Evolutionary conservation across 306 rosid species (phyloP), one percentile per base, ranked within the genome.

Genomic region (Arachis hypogaea): DNA sequence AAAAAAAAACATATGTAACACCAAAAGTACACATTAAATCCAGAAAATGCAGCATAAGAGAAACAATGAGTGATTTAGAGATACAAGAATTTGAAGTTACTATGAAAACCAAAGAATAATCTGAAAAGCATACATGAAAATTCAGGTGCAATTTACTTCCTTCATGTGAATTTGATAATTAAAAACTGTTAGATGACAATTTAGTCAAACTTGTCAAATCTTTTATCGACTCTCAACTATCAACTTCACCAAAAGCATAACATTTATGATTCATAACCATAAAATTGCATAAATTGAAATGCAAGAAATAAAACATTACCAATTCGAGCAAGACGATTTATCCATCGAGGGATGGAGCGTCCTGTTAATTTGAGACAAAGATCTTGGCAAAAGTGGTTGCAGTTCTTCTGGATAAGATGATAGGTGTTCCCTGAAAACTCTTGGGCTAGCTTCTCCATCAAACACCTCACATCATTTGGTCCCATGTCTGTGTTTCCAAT

Each of bases 331-430:
- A 92, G 98, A 4, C 99, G 86, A 76, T 95, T 92, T 8, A 95
- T 96, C 99, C 99, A 95, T 4, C 90, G 83, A 38, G 98, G 99
- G 67, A 90, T 89, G 1, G 93, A 83, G 75, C 77, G 87, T 54
- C 89, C 86, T 0, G 89, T 80, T 76, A 95, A 78, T 75, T 59
- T 88, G 69, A 73, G 3, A 43, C 90, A 95, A 56, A 80, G 86
- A 68, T 95, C 99, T 6, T 76, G 70, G 58, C 97, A 88, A 68
- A 95, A 95, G 82, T 95, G 99, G 81, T 95, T 95, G 88, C 99
- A 95, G 40, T 92, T 95, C 74, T 86, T 92, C 12, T 92, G 83
- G 79, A 95, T 90, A 5, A 95, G 98, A 80, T 95, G 93, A 72
- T 95, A 95, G 18, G 86, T 63, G 72, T 84, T 92, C 42, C 99